Evolutionary conservation across 75 land plant genomes (phyloP).

Genomic region (Isoetes taiwanensis): DNA sequence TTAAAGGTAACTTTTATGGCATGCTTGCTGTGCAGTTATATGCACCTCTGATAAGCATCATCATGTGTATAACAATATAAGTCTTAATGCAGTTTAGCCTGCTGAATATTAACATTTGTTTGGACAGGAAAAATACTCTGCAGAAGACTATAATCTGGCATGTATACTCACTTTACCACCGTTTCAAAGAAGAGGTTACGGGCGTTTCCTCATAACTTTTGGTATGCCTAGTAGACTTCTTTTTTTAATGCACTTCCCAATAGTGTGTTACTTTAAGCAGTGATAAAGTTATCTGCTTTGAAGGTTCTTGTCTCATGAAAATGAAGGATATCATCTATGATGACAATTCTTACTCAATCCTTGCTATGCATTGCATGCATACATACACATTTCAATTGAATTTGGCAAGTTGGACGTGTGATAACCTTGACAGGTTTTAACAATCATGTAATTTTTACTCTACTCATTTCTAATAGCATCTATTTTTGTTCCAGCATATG

Average conservation of each 20-base stretch:
- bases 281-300: neutral
- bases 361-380: too few species aligned
- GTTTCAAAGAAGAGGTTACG: constrained; percentile 43
- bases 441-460: too few species aligned
- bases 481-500: constrained; percentile 28
- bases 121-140: constrained; percentile 39
- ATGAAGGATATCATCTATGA: neutral
- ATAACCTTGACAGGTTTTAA: too few species aligned
- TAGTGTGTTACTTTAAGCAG: neutral
- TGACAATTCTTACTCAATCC: neutral
- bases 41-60: neutral
- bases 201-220: constrained; percentile 34
- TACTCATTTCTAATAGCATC: too few species aligned
- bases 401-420: too few species aligned
- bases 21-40: neutral
- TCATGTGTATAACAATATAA: neutral
- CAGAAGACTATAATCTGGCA: constrained; percentile 38
- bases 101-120: too few species aligned
- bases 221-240: constrained; percentile 13
- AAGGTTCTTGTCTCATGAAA: neutral
- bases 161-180: constrained; percentile 44
- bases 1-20: neutral
- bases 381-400: too few species aligned
- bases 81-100: neutral
- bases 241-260: neutral